Evolutionary conservation across 2,329 filamentous ascomycete species (phyloP).

Genomic region (Fusarium coicis): DNA sequence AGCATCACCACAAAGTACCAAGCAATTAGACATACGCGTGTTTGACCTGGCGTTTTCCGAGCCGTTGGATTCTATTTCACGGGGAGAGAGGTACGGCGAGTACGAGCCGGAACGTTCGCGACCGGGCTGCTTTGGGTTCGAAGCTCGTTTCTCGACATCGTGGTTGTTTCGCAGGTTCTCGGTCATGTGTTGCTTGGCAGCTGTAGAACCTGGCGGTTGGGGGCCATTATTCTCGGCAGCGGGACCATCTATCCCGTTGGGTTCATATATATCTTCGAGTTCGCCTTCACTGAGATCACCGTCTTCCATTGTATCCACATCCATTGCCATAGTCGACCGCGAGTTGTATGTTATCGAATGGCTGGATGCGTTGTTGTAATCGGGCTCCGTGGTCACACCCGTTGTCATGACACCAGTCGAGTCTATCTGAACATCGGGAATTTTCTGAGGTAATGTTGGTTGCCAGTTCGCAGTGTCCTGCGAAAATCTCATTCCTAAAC

Average conservation of each 20-base stretch:
- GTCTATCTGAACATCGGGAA: neutral
- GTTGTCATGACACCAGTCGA: neutral
- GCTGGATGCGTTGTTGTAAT: neutral
- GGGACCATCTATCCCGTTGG: constrained; percentile 37
- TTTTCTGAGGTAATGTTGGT: constrained; percentile 16
- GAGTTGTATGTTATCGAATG: neutral
- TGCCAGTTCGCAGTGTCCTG: constrained; percentile 29
- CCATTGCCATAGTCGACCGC: neutral
- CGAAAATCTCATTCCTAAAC: constrained; percentile 47
- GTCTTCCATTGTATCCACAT: constrained; percentile 65
- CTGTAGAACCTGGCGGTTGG: neutral
- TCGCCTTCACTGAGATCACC: constrained; percentile 81
- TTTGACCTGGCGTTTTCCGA: constrained; percentile 20
- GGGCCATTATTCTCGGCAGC: neutral
- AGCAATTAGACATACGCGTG: constrained; percentile 9
- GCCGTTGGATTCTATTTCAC: constrained; percentile 52
- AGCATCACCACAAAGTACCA: neutral
- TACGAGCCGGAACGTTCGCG: constrained; percentile 64
- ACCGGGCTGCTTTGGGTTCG: constrained; percentile 23
- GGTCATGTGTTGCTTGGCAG: neutral
- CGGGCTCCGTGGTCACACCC: neutral
- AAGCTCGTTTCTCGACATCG: neutral
- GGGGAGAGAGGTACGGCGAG: constrained; percentile 62
- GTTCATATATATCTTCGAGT: constrained; percentile 67
- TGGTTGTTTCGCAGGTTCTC: neutral